Conservation (phyloP, 2,329 filamentous ascomycete species). For the Herpotrichia juniperi region DNA sequence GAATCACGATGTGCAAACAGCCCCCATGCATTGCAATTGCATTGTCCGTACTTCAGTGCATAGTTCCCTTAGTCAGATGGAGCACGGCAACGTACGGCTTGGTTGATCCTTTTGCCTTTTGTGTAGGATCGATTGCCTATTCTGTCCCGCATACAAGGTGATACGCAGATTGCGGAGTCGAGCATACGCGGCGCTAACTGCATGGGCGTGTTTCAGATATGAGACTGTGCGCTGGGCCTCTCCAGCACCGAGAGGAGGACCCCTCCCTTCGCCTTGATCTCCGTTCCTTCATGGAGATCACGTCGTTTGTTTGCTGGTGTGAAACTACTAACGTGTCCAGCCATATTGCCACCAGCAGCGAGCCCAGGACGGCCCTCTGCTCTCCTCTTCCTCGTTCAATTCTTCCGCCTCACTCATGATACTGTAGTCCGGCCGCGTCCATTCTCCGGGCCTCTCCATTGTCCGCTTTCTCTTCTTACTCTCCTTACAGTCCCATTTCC, state of each 20-base stretch:
- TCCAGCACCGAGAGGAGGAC: background rate
- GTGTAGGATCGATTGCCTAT: too few species aligned
- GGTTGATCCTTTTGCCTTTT: too few species aligned
- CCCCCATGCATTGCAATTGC: too few species aligned
- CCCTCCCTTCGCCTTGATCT: background rate
- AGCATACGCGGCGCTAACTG: too few species aligned
- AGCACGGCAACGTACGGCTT: too few species aligned
- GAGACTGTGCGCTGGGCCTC: background rate
- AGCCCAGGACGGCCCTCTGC: background rate
- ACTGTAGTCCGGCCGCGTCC: conserved; percentile 4
- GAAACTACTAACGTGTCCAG: conserved; percentile 23
- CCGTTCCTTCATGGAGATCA: conserved; percentile 27
- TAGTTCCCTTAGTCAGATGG: too few species aligned
- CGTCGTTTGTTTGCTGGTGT: conserved; percentile 28
- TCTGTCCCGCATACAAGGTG: too few species aligned
- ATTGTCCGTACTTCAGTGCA: too few species aligned
- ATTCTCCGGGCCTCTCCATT: conserved; percentile 14
- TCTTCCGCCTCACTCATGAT: conserved; percentile 8
- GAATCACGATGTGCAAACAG: conserved; percentile 3
- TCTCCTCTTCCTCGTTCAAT: conserved; percentile 5
- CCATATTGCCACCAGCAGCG: conserved; percentile 8
- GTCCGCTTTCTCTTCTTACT: conserved; percentile 30
- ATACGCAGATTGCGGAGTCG: too few species aligned
- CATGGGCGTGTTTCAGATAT: background rate
- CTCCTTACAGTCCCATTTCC: conserved; percentile 19